Conservation (phyloP, 192 early-diverging fungal species). For the Podochytrium sp. region DNA sequence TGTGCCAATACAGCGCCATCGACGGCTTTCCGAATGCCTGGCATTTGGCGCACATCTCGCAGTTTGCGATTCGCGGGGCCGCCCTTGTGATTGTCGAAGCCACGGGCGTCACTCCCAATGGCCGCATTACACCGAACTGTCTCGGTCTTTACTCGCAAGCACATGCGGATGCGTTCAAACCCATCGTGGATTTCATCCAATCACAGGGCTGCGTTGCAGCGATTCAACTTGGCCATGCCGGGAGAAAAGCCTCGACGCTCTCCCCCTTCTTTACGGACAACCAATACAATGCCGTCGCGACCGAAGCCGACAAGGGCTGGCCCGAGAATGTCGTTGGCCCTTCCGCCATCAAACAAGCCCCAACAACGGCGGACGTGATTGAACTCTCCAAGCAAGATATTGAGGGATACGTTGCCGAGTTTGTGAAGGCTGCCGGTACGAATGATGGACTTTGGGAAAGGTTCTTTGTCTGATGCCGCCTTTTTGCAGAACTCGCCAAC, state of each 20-base stretch:
- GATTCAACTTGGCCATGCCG: constrained; percentile 59
- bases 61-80: constrained; percentile 76
- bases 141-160: constrained; percentile 84
- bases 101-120: constrained; percentile 61
- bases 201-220: constrained; percentile 48
- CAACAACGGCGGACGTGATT: constrained; percentile 42
- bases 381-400: constrained; percentile 72
- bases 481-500: constrained; percentile 62
- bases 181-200: constrained; percentile 68
- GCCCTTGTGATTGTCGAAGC: constrained; percentile 81
- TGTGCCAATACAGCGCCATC: constrained; percentile 13
- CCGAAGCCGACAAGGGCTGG: constrained; percentile 67
- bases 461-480: not conserved
- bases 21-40: constrained; percentile 37
- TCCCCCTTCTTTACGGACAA: constrained; percentile 32
- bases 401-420: constrained; percentile 60
- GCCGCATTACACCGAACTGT: constrained; percentile 78
- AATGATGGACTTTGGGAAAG: no score
- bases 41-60: constrained; percentile 50
- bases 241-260: constrained; percentile 63
- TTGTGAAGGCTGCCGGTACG: constrained; percentile 17
- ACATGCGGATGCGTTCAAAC: constrained; percentile 63
- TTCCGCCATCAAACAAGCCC: constrained; percentile 43
- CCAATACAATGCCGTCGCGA: constrained; percentile 26
- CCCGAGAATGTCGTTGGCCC: constrained; percentile 72